Base-by-base conservation (phyloP, 129 eudicot species). In the Deinandra increscens region DNA sequence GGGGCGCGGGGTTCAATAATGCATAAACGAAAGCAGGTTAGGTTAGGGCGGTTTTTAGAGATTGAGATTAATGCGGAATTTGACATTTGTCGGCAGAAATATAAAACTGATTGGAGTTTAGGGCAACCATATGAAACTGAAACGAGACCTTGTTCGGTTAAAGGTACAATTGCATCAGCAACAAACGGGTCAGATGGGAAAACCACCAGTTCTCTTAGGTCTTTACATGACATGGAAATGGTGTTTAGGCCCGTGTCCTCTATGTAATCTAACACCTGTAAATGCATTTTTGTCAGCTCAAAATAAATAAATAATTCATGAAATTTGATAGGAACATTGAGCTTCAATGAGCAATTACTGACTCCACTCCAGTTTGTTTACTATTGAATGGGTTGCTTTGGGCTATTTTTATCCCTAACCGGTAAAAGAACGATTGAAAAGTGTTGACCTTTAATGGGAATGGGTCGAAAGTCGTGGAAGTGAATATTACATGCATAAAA, bases 31-130 rank as follows among this genome's bases (percentile, higher is more conserved):
- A 84, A 87, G 12, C 84, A 79, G 8, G 77, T 74, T 43, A 87
- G 39, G 61, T 81, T 78, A 0, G 95, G 95, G 13, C 90, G 85
- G 68, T 75, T 87, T 66, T 36, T 77, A 2, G 95, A 85, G 29
- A 89, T 89, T 42, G 94, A 45, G 26, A 86, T 39, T 18, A 89
- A 64, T 36, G 97, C 95, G 0, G 87, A 83, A 70, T 89, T 89
- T 39, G 97, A 69, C 94, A 89, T 86, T 65, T 72, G 97, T 23
- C 94, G 88, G 69, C 97, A 89, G 81, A 89, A 89, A 66, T 89
- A 89, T 26, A 89, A 84, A 54, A 89, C 94, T 0, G 97, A 86
- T 18, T 83, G 85, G 68, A 89, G 94, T 51, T 89, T 86, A 17
- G 97, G 88, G 80, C 97, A 89, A 29, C 97, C 97, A 58, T 56